These are phyloP conservation scores for Ambrosiella beaveri DNA, from an alignment of 2,329 filamentous ascomycete species.

Conservation along the genomic window DNA sequence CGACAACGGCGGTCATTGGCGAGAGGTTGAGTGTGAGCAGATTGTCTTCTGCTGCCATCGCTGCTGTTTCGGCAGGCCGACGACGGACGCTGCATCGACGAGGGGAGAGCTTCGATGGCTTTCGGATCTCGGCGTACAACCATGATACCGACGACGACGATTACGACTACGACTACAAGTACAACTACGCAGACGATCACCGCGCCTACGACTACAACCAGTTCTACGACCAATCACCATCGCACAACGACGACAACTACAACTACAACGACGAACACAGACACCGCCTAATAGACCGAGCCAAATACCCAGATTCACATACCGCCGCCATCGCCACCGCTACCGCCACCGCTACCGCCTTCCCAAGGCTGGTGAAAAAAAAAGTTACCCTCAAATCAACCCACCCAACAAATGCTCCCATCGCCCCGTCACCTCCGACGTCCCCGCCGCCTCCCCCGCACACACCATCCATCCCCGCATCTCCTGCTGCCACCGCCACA, in stretches of 20 bases:
- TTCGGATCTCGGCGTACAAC: not conserved
- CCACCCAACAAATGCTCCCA: not conserved
- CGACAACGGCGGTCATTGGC: too few relatives aligned
- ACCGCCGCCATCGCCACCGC: not conserved
- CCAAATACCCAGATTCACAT: not conserved
- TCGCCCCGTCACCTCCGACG: not conserved
- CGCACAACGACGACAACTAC: not conserved
- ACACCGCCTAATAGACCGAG: not conserved
- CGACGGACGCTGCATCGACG: not conserved
- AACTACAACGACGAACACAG: not conserved
- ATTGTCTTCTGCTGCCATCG: too few relatives aligned
- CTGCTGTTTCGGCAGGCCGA: not conserved
- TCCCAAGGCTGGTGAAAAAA: not conserved
- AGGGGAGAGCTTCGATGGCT: not conserved
- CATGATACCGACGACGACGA: not conserved
- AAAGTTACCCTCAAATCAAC: not conserved
- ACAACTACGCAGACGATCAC: not conserved
- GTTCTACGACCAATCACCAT: too few relatives aligned
- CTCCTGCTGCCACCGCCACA: not conserved
- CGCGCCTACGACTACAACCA: not conserved
- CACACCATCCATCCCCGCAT: too few relatives aligned
- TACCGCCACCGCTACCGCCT: not conserved
- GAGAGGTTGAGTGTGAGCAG: too few relatives aligned
- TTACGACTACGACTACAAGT: not conserved
- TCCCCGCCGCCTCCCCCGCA: not conserved